phyloP scores from a whole-genome alignment of 345 rosid genomes.

The Acer campestre region DNA sequence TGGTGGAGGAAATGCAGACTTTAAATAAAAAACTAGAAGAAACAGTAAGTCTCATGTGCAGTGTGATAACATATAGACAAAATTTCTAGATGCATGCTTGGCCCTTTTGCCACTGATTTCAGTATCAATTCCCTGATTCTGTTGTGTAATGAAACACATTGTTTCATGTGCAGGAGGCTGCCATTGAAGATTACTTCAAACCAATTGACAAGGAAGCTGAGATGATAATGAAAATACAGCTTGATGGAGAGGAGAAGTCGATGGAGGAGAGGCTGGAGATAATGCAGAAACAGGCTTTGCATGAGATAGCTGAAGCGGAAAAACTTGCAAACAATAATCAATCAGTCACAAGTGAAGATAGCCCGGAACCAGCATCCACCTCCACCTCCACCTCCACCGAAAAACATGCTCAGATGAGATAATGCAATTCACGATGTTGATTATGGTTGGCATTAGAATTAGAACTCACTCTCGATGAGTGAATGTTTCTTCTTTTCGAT shows the following conservation, averaged over 20 bases:
- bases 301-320: slow-evolving; percentile 61
- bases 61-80: not conserved
- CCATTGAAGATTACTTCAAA: slow-evolving; percentile 75
- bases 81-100: not conserved
- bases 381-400: slow-evolving; percentile 19
- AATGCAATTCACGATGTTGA: not conserved
- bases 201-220: slow-evolving; percentile 88
- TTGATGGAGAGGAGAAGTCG: slow-evolving; percentile 75
- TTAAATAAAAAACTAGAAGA: slow-evolving; percentile 82
- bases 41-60: slow-evolving; percentile 50
- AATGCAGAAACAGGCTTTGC: slow-evolving; percentile 61
- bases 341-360: slow-evolving; percentile 25
- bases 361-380: slow-evolving; percentile 28
- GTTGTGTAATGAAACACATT: not conserved
- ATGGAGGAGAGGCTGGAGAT: slow-evolving; percentile 70
- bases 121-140: not conserved
- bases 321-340: slow-evolving; percentile 29
- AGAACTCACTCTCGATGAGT: slow-evolving; percentile 9
- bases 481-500: not conserved
- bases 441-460: not conserved
- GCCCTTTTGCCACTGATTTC: not conserved
- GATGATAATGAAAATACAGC: slow-evolving; percentile 76
- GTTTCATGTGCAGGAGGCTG: slow-evolving; percentile 62
- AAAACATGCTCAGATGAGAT: slow-evolving; percentile 30
- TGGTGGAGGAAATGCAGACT: slow-evolving; percentile 93